Evolutionary conservation across 306 rosid genomes (phyloP).

Genomic region (Mucuna pruriens): DNA sequence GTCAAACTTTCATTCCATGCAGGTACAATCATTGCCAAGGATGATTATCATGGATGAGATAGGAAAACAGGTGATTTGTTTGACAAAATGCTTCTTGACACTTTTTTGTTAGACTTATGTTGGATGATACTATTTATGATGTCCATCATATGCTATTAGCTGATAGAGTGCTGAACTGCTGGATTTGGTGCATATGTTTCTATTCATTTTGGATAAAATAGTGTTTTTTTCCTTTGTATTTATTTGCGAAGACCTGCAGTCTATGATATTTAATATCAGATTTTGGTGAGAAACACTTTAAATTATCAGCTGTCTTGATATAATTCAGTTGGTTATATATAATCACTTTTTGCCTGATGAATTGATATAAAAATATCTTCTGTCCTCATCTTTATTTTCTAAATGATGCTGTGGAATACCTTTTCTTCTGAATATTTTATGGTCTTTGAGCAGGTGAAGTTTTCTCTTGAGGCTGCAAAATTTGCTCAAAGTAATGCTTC

Average conservation of each 20-base stretch:
- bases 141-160: slow-evolving; percentile 6
- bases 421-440: slow-evolving; percentile 19
- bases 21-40: slow-evolving; percentile 98
- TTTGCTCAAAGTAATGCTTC: slow-evolving; percentile 85
- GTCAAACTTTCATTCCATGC: slow-evolving; percentile 39
- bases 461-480: slow-evolving; percentile 88
- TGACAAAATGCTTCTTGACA: slow-evolving; percentile 6
- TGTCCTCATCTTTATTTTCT: slow-evolving; percentile 8
- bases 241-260: not conserved
- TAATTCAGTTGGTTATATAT: not conserved
- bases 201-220: not conserved
- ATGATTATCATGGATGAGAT: slow-evolving; percentile 98
- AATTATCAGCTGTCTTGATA: not conserved
- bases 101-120: not conserved
- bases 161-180: not conserved
- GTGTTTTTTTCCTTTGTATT: slow-evolving; percentile 4
- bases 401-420: not conserved
- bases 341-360: not conserved
- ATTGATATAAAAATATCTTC: not conserved
- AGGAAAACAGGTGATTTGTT: slow-evolving; percentile 81
- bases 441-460: slow-evolving; percentile 67
- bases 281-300: slow-evolving; percentile 10
- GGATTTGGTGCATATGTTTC: slow-evolving; percentile 6
- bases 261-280: slow-evolving; percentile 6
- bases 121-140: slow-evolving; percentile 10